Evolutionary conservation across 257 asterid species (phyloP), one percentile per base, ranked within the genome.

Genomic region (Solanum rostratum): DNA sequence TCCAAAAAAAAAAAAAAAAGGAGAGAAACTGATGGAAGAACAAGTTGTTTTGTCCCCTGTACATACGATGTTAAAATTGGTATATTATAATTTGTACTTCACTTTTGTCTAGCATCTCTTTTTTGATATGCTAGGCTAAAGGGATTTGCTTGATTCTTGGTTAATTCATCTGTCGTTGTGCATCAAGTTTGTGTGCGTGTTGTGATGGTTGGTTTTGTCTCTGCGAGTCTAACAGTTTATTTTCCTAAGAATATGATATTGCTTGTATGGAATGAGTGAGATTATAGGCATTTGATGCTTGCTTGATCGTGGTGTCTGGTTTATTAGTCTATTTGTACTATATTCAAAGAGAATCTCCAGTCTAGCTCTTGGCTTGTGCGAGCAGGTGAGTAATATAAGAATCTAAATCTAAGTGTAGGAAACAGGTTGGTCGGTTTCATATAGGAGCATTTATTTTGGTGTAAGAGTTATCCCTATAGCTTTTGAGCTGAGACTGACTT

Each of bases 51-150:
- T 45, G 86, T 87, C 86, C 85, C 87, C 49, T 85, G 86, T 87
- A 85, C 86, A 87, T 89, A 86, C 89, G 49, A 59, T 86, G 71
- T 84, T 68, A 55, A 63, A 33, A 60, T 82, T 65, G 73, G 62
- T 82, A 57, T 39, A n/a, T 62, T 43, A 43, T 10, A 60, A 60
- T 65, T 43, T 82, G 84, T 52, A 20, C 76, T 41, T 30, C 70
- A 82, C 30, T 27, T 76, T 2, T 76, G 82, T 76, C 27, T 49
- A 49, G 63, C 45, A 27, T 76, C 27, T 76, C 82, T 27, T 50
- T 76, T 76, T 27, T 19, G 82, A 76, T 24, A 76, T 76, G 63
- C 82, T 76, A 74, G 81, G 60, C 59, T 50, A 76, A 74, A 49
- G 22, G 82, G 6, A 49, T 24, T 27, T 49, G 18, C 82, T 27